A percentile compares a stretch with the other conserved stretches of the same genome.
Evolutionary conservation across 2,329 filamentous ascomycete genomes (phyloP).

Genomic region (Paraphoma sp.): DNA sequence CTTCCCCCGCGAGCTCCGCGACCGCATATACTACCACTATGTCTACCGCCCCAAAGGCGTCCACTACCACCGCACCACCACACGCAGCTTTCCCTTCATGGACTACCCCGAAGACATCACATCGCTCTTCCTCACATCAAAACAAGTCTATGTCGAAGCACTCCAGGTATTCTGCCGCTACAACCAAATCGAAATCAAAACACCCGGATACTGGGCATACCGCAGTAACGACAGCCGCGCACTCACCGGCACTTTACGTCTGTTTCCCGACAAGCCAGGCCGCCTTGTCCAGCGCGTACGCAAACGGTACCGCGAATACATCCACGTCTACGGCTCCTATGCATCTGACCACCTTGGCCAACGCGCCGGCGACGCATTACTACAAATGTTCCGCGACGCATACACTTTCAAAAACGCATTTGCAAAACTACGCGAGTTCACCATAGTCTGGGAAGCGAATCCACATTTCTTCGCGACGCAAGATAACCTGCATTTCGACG

Average conservation of each 20-base stretch:
- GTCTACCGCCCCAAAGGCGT: conserved; percentile 15
- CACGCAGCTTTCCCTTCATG: not conserved
- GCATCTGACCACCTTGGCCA: not conserved
- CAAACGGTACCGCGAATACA: not conserved
- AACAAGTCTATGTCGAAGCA: conserved; percentile 28
- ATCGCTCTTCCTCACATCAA: conserved; percentile 20
- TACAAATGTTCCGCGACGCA: conserved; percentile 18
- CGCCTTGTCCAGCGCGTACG: conserved; percentile 9
- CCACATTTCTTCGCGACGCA: not conserved
- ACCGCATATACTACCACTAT: conserved; percentile 24
- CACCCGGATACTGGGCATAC: not conserved
- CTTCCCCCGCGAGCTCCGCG: conserved; percentile 29
- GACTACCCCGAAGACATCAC: conserved; percentile 4
- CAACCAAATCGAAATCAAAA: conserved; percentile 17
- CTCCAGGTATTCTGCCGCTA: conserved; percentile 17
- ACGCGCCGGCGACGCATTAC: not conserved
- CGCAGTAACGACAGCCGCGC: not conserved
- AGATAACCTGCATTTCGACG: not conserved
- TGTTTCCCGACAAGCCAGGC: conserved; percentile 21
- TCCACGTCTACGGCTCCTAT: conserved; percentile 1
- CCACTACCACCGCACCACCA: conserved; percentile 5
- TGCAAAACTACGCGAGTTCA: conserved; percentile 16
- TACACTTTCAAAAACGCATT: conserved; percentile 14
- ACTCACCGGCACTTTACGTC: conserved; percentile 11
- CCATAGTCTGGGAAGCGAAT: conserved; percentile 10